Conservation (phyloP, 805 yeast species). For the Nakazawaea ernobii region DNA sequence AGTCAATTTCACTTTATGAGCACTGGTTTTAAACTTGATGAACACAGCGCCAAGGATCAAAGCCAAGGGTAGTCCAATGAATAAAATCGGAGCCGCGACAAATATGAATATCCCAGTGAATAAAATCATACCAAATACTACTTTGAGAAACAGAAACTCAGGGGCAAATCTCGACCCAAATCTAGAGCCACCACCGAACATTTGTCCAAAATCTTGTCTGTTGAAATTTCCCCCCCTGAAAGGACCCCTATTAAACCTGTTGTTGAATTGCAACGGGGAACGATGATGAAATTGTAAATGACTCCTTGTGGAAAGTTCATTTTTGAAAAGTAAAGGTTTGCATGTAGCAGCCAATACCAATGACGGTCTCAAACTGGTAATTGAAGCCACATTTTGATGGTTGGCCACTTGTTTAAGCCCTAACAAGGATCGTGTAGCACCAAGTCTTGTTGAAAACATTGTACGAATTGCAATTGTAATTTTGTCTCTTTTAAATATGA, state of each 20-base stretch:
- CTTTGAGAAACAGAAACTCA: not conserved
- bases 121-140: slow-evolving; percentile 1
- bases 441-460: too few relatives aligned
- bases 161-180: not conserved
- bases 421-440: too few relatives aligned
- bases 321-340: too few relatives aligned
- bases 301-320: not conserved
- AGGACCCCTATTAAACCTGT: not conserved
- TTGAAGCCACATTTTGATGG: too few relatives aligned
- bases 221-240: too few relatives aligned
- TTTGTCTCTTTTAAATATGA: too few relatives aligned
- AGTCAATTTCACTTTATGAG: slow-evolving; percentile 13
- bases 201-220: too few relatives aligned
- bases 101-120: slow-evolving; percentile 20
- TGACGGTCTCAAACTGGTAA: not conserved
- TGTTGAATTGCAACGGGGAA: not conserved
- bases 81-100: slow-evolving; percentile 25
- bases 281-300: not conserved
- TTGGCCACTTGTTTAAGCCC: too few relatives aligned
- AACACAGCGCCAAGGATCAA: slow-evolving; percentile 20
- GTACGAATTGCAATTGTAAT: too few relatives aligned
- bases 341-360: too few relatives aligned
- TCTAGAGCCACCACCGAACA: not conserved
- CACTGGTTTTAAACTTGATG: slow-evolving; percentile 13
- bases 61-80: slow-evolving; percentile 26